phyloP scores from a whole-genome alignment of 2,329 filamentous ascomycete species.

The Cadophora gregata region DNA sequence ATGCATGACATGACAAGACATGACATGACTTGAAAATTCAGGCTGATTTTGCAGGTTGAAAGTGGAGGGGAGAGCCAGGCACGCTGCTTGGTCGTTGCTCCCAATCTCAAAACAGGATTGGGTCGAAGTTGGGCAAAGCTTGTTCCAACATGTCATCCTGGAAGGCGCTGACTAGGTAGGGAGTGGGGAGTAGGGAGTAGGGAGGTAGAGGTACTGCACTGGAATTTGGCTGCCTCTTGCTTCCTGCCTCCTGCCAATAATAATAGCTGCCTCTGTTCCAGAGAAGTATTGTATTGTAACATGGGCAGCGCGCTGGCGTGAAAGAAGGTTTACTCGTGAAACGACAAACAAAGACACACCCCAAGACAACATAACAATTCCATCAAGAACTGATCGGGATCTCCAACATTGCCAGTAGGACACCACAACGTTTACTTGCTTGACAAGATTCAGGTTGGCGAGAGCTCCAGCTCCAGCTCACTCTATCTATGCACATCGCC shows the following conservation, averaged over 20 bases:
- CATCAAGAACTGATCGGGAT: slow-evolving; percentile 3
- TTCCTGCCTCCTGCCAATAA: background rate
- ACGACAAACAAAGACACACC: background rate
- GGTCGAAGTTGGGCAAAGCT: slow-evolving; percentile 1
- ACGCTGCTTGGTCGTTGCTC: background rate
- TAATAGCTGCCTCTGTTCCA: background rate
- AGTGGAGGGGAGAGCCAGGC: background rate
- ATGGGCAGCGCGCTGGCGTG: background rate
- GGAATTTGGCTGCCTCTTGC: too few species aligned
- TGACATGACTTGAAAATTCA: slow-evolving; percentile 15
- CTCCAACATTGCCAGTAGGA: slow-evolving; percentile 8
- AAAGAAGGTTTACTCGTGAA: background rate
- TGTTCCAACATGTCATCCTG: background rate
- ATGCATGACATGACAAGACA: background rate
- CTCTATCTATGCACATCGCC: background rate
- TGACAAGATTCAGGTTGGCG: background rate
- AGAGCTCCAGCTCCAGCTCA: background rate
- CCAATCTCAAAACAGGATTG: slow-evolving; percentile 10
- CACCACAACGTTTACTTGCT: background rate
- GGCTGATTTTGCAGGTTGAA: background rate
- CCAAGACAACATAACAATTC: background rate
- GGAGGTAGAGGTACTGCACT: too few species aligned
- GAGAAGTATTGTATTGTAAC: background rate
- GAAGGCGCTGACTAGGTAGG: too few species aligned
- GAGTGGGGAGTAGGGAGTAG: too few species aligned